Base-by-base conservation (phyloP, 2,329 filamentous ascomycete species). In the Penicillium italicum region DNA sequence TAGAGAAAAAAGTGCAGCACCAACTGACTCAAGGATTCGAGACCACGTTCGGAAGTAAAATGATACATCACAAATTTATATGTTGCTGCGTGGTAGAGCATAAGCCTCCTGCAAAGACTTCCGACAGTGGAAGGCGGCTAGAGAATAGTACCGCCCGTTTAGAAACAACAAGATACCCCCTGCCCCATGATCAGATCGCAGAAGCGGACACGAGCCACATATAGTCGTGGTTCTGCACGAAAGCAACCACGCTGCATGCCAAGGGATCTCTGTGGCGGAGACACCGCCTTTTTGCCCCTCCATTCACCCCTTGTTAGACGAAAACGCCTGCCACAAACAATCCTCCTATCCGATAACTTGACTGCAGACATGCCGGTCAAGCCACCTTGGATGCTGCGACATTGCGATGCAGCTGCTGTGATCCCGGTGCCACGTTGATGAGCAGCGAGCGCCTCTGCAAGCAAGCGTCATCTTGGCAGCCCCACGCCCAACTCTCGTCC, bases 261-360 rank as follows among this genome's bases (percentile, higher is more conserved):
- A 65, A 64, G 62, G 37, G 10, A 58, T 58, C 41, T 53, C 51
- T 42, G 47, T 56, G 57, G 55, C 57, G 56, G 45, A 62, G 60
- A 62, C 62, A 64, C 63, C 63, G 63, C 63, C 46, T 12, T 54
- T 65, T 65, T 61, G 24, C 42, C 56, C 52, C 55, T 57, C 55
- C 55, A 54, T 43, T 22, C 43, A 51, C 26, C 50, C 49, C 49
- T 46, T 44, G 22, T 47, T n/a, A 16, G 12, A 18, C 30, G 30
- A 22, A 41, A 42, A 28, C 22, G 28, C 36, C 34, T 45, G 51
- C 53, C 45, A 28, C 38, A 54, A 54, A 40, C 22, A 34, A 53
- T 43, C 20, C 26, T 26, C 34, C 33, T 46, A 37, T 44, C 9
- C 36, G 10, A 47, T 42, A 24, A n/a, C 31, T 37, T 53, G 28